Evolutionary conservation across 345 rosid species (phyloP).

Genomic region (Arabidopsis arenosa): DNA sequence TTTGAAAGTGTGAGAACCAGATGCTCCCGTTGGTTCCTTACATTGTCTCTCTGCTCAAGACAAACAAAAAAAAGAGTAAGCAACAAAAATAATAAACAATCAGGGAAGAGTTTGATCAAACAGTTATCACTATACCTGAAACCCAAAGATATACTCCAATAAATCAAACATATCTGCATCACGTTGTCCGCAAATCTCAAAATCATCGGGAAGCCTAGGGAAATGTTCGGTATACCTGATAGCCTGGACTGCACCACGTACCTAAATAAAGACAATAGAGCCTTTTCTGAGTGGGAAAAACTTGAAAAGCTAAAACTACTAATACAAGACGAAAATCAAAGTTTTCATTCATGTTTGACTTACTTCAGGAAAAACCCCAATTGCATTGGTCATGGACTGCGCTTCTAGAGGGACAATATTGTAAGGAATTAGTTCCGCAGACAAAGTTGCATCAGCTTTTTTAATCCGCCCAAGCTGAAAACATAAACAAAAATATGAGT

Average conservation of each 20-base stretch:
- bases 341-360: conserved; percentile 43
- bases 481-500: conserved; percentile 36
- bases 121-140: conserved; percentile 71
- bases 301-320: conserved; percentile 9
- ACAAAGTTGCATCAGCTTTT: conserved; percentile 60
- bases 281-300: conserved; percentile 27
- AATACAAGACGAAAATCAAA: conserved; percentile 7
- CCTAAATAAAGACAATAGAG: conserved; percentile 55
- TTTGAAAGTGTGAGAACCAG: conserved; percentile 85
- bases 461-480: conserved; percentile 76
- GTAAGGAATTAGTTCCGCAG: conserved; percentile 85
- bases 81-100: conserved; percentile 20
- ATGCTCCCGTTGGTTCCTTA: conserved; percentile 95
- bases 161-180: conserved; percentile 92
- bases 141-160: conserved; percentile 86
- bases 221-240: conserved; percentile 80
- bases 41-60: conserved; percentile 69
- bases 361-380: conserved; percentile 92
- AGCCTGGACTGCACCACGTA: conserved; percentile 84
- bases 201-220: conserved; percentile 76
- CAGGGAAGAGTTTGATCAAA: conserved; percentile 26
- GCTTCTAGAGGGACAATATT: conserved; percentile 94
- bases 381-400: conserved; percentile 82
- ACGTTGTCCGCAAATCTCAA: conserved; percentile 77
- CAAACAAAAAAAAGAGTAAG: conserved; percentile 12